Percentiles rank a stretch among this genome's conserved stretches.
Evolutionary conservation across 139 green algal genomes (phyloP).

Genomic region (Spirogloea muscicola): DNA sequence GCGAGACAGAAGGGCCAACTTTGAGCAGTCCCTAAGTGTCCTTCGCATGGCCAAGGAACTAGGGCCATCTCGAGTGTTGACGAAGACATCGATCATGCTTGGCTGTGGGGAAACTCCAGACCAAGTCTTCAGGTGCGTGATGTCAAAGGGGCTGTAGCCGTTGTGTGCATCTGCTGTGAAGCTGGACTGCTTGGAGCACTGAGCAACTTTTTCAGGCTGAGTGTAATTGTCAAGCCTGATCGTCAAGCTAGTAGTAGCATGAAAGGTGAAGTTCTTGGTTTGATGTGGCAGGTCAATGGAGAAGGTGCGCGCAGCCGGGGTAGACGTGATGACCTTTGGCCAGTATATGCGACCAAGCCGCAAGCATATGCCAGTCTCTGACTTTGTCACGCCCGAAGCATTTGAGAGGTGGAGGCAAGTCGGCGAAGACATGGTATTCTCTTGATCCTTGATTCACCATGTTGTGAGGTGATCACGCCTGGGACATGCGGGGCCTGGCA

Average conservation of each 20-base stretch:
- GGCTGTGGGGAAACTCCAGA: conserved; percentile 85
- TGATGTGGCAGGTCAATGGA: too few species aligned
- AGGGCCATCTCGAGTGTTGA: conserved; percentile 53
- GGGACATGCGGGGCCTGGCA: too few species aligned
- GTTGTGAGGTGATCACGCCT: neutral
- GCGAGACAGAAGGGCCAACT: conserved; percentile 82
- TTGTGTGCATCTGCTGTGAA: too few species aligned
- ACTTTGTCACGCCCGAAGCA: conserved; percentile 95
- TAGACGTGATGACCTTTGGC: conserved; percentile 97
- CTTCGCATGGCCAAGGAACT: conserved; percentile 79
- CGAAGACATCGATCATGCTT: conserved; percentile 98
- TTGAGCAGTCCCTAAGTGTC: conserved; percentile 79
- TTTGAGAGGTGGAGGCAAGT: conserved; percentile 81
- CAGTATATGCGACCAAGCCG: conserved; percentile 99
- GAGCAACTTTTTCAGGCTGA: too few species aligned
- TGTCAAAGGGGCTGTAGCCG: too few species aligned
- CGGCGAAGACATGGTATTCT: conserved; percentile 72
- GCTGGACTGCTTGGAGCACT: too few species aligned
- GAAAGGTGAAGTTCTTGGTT: too few species aligned
- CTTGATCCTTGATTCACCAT: neutral
- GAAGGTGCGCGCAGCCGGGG: conserved; percentile 55
- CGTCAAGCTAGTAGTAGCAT: too few species aligned
- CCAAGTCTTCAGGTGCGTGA: too few species aligned
- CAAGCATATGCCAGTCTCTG: conserved; percentile 90
- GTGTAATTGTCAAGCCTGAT: too few species aligned